These are phyloP conservation scores for Escallonia herrerae DNA, from an alignment of 129 eudicot species.

Conservation along the genomic window DNA sequence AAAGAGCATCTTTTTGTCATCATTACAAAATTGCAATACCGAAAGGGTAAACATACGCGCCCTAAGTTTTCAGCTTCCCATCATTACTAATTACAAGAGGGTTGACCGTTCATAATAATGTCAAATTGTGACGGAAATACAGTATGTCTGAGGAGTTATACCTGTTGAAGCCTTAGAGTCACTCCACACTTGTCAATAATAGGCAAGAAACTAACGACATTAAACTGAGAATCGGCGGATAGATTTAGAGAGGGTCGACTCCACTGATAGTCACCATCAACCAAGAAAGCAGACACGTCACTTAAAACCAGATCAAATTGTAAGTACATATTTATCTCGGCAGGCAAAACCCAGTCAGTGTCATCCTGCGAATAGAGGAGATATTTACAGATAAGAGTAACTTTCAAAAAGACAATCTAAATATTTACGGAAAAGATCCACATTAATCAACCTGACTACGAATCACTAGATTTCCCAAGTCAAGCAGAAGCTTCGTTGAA, in stretches of 20 bases:
- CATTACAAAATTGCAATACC: no score
- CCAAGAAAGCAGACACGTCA: slow-evolving; percentile 89
- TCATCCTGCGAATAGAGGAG: slow-evolving; percentile 48
- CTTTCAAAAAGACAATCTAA: background rate
- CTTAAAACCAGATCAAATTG: slow-evolving; percentile 82
- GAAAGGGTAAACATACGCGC: no score
- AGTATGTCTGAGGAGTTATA: slow-evolving; percentile 12
- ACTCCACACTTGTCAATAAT: slow-evolving; percentile 86
- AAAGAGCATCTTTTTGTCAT: no score
- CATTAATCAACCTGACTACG: slow-evolving; percentile 60
- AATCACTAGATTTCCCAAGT: slow-evolving; percentile 83
- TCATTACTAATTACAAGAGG: background rate
- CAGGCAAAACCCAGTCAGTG: slow-evolving; percentile 35
- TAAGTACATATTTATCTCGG: slow-evolving; percentile 50
- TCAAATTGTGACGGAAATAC: background rate
- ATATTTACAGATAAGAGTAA: slow-evolving; percentile 3
- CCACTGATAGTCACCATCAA: slow-evolving; percentile 92
- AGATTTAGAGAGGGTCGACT: slow-evolving; percentile 37
- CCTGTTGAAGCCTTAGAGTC: slow-evolving; percentile 89
- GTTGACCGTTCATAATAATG: background rate
- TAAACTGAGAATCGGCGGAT: slow-evolving; percentile 26
- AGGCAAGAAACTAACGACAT: slow-evolving; percentile 58
- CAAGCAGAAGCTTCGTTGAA: slow-evolving; percentile 89
- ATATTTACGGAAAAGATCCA: slow-evolving; percentile 4
- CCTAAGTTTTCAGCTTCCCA: no score